Conservation (phyloP, 2,329 filamentous ascomycete genomes). For the Ilyonectria robusta region DNA sequence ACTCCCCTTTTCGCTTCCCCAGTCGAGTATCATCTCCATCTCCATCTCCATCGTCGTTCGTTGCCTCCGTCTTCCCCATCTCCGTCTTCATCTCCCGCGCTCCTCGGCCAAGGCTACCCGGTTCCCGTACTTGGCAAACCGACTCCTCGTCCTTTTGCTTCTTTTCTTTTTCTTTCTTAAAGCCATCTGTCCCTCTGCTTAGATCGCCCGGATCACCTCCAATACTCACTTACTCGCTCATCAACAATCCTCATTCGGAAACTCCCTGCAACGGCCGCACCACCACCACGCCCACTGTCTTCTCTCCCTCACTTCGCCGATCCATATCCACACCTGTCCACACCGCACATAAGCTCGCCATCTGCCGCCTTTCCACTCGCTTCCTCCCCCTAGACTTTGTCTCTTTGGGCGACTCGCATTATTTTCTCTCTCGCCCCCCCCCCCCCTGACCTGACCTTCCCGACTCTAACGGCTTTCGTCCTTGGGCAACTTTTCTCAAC, state of each 20-base stretch:
- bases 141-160: slow-evolving; percentile 12
- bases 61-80: neutral
- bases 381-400: neutral
- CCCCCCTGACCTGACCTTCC: neutral
- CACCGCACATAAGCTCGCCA: slow-evolving; percentile 1
- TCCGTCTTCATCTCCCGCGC: slow-evolving; percentile 5
- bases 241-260: slow-evolving; percentile 8
- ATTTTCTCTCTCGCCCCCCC: neutral
- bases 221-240: neutral
- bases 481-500: neutral
- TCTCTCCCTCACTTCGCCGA: slow-evolving; percentile 5
- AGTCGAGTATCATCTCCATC: neutral
- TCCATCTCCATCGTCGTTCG: neutral
- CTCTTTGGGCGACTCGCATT: slow-evolving; percentile 4
- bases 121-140: slow-evolving; percentile 1
- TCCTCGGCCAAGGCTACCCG: neutral
- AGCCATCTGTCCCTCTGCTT: neutral
- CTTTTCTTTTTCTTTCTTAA: slow-evolving; percentile 29
- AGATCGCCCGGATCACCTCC: neutral
- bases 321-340: slow-evolving; percentile 25
- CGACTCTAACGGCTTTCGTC: neutral
- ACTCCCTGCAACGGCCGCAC: neutral
- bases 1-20: neutral
- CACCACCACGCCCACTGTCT: slow-evolving; percentile 12
- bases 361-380: neutral